Base-by-base conservation (phyloP, 1,139 yeast species). In the Saccharomyces hybrid region DNA sequence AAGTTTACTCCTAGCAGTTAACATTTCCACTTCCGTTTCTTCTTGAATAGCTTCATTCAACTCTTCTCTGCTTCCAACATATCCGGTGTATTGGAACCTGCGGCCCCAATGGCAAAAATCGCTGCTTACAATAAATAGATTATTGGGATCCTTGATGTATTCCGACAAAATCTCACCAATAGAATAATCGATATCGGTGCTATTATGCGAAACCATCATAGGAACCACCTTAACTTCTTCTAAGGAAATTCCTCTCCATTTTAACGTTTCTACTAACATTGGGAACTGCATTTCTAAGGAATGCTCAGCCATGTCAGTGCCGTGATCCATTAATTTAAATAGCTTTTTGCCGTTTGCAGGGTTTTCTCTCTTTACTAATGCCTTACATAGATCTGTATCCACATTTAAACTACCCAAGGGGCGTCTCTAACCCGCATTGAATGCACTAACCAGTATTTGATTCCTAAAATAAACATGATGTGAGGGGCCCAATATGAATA, bases 51-150 rank as follows among this genome's bases (percentile, higher is more conserved):
- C 61, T 11, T 61, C 65, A 5, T 59, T 54, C 16, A 67, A 53
- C n/a, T 67, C 69, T 14, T 60, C 62, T 38, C 49, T 54, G 48
- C 57, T 60, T 2, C 65, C 64, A 12, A 67, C 75, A 64, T 86
- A 87, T 41, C 78, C 76, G 2, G 85, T 83, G 67, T 85, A 90
- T 11, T 83, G 84, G 66, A 90, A 89, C 49, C 95, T 73, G 3
- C 78, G 65, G 1, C 97, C 97, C 99, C 99, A 93, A 67, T 93
- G 99, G 67, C 98, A 91, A 66, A 93, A 95, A 72, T 93, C 99
- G 1, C 95, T 82, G 64, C 96, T 87, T 4, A 93, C 77, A 27
- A 88, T 81, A 70, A 93, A 87, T 29, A 61, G 50, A 1, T 83
- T 86, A 38, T 72, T 71, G 26, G 78, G 77, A 61, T 85, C 80